These are phyloP conservation scores for Xylariaceae sp. DNA, from an alignment of 2,329 filamentous ascomycete genomes.

Conservation along the genomic window DNA sequence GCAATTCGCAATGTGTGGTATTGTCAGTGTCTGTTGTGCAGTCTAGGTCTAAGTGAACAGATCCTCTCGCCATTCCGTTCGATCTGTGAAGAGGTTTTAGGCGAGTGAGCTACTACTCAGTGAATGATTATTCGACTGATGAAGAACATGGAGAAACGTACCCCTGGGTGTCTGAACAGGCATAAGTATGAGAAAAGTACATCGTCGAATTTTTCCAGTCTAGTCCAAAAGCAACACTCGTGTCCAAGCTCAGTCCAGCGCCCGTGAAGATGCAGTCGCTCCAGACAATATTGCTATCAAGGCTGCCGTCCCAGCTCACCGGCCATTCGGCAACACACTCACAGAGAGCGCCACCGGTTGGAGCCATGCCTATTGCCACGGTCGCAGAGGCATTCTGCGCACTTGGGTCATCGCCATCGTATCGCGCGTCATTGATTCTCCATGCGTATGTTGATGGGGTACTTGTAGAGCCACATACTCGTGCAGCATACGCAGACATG, in stretches of 20 bases:
- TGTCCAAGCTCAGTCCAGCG: conserved; percentile 28
- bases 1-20: conserved; percentile 22
- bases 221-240: conserved; percentile 30
- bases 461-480: conserved; percentile 21
- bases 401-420: conserved; percentile 25
- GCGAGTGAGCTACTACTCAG: background rate
- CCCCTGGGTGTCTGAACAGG: conserved; percentile 29
- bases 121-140: too few relatives aligned
- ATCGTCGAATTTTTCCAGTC: conserved; percentile 33
- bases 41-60: conserved; percentile 26
- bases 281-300: conserved; percentile 31
- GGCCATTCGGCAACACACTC: conserved; percentile 36
- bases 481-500: conserved; percentile 17
- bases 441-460: conserved; percentile 22
- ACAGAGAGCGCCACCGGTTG: conserved; percentile 25
- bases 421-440: conserved; percentile 28
- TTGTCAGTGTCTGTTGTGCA: conserved; percentile 23
- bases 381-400: conserved; percentile 10
- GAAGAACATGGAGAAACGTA: conserved; percentile 11
- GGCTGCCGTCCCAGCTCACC: conserved; percentile 31
- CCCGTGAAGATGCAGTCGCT: conserved; percentile 36
- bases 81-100: conserved; percentile 12
- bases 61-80: conserved; percentile 28
- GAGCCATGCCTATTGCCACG: conserved; percentile 20
- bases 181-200: conserved; percentile 33